These are phyloP conservation scores for Scutellaria barbata DNA, from an alignment of 257 asterid genomes.

Conservation along the genomic window DNA sequence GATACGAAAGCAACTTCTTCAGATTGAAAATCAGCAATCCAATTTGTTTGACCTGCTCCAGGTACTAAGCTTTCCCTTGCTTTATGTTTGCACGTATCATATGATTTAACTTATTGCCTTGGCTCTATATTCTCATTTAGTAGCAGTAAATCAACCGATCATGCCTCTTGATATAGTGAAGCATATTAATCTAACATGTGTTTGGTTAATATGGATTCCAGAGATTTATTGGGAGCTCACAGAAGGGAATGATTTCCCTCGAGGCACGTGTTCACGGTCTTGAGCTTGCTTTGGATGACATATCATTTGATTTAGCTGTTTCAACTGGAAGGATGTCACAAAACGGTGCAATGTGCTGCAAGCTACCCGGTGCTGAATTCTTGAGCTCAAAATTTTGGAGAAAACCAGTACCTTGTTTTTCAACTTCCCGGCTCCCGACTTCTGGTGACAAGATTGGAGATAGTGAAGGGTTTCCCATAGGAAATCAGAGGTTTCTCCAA, in stretches of 20 bases:
- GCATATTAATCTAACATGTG: slow-evolving; percentile 10
- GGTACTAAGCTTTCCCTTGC: slow-evolving; percentile 54
- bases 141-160: not conserved
- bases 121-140: not conserved
- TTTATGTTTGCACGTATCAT: slow-evolving; percentile 4
- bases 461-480: slow-evolving; percentile 45
- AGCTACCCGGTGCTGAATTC: slow-evolving; percentile 74
- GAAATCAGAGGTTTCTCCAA: slow-evolving; percentile 53
- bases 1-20: slow-evolving; percentile 82
- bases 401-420: slow-evolving; percentile 52
- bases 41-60: slow-evolving; percentile 76
- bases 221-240: slow-evolving; percentile 87
- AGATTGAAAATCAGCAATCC: slow-evolving; percentile 91
- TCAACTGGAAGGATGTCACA: slow-evolving; percentile 70
- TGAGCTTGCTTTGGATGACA: slow-evolving; percentile 86
- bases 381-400: slow-evolving; percentile 82
- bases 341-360: slow-evolving; percentile 59
- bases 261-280: slow-evolving; percentile 93
- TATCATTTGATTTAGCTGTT: slow-evolving; percentile 84
- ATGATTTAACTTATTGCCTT: not conserved
- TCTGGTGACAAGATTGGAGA: slow-evolving; percentile 44
- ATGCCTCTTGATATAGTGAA: not conserved
- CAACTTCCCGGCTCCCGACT: slow-evolving; percentile 46
- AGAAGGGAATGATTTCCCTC: slow-evolving; percentile 73
- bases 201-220: slow-evolving; percentile 24